Conservation (phyloP, 208 protist genomes). For the Strigomonas culicis region DNA sequence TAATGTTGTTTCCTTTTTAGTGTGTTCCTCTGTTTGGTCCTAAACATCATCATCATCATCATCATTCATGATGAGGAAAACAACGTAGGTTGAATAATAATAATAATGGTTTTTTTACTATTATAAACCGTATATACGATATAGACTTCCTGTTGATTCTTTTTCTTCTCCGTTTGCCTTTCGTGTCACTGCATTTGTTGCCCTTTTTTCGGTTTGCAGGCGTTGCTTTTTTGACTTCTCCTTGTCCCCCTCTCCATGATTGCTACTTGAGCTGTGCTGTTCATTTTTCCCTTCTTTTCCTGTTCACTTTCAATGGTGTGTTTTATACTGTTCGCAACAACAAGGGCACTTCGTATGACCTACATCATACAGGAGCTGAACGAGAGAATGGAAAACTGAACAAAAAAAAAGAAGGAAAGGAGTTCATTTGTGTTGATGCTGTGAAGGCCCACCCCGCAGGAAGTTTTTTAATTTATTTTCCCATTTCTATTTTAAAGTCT, state of each 20-base stretch:
- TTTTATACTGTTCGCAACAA: too few species aligned
- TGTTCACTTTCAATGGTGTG: slow-evolving; percentile 10
- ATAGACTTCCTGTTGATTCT: slow-evolving; percentile 5
- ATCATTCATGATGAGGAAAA: background rate
- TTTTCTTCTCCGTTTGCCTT: slow-evolving; percentile 8
- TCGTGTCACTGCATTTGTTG: slow-evolving; percentile 1
- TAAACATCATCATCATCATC: background rate
- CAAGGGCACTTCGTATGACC: too few species aligned
- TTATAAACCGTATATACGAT: slow-evolving; percentile 1
- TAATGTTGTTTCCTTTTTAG: background rate
- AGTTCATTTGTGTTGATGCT: too few species aligned
- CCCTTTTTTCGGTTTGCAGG: slow-evolving; percentile 14
- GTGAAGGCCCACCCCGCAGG: too few species aligned
- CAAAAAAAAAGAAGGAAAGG: too few species aligned
- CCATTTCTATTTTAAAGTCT: too few species aligned
- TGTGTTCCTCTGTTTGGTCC: background rate
- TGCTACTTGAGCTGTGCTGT: background rate
- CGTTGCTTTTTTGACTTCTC: slow-evolving; percentile 1
- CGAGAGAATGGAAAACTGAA: too few species aligned
- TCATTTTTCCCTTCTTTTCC: background rate
- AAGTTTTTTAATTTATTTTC: too few species aligned
- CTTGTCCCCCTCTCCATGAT: slow-evolving; percentile 1
- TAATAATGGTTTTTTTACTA: background rate
- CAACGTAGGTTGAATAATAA: slow-evolving; percentile 7
- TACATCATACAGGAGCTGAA: too few species aligned